Evolutionary conservation across 192 early-diverging fungal species (phyloP).

Genomic region (Diversispora eburnea): DNA sequence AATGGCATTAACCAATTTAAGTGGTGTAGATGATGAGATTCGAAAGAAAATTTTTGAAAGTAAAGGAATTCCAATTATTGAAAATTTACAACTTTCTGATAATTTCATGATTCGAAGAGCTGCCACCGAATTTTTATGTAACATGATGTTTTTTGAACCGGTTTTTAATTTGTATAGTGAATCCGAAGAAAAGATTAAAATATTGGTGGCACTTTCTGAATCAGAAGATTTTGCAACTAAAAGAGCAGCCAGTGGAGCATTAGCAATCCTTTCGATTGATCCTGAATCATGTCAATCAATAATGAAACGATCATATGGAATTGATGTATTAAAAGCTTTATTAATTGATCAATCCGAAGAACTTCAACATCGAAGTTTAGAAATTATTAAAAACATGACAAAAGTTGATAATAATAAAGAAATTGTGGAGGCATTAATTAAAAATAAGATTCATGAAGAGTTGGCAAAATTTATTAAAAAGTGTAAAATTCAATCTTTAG

Average conservation of each 20-base stretch:
- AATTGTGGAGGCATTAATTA: conserved; percentile 44
- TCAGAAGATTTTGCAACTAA: conserved; percentile 81
- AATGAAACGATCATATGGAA: conserved; percentile 49
- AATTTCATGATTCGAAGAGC: conserved; percentile 77
- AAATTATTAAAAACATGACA: conserved; percentile 68
- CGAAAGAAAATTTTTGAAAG: conserved; percentile 55
- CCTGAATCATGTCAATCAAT: conserved; percentile 57
- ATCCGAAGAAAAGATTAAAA: conserved; percentile 58
- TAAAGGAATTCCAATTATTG: conserved; percentile 66
- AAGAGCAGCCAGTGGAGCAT: conserved; percentile 78
- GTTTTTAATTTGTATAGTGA: conserved; percentile 79
- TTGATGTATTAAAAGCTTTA: conserved; percentile 52
- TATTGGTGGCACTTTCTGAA: conserved; percentile 83
- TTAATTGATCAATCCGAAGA: conserved; percentile 53
- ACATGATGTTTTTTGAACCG: conserved; percentile 79
- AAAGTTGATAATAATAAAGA: conserved; percentile 40
- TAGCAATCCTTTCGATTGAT: conserved; percentile 74
- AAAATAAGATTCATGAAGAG: conserved; percentile 41
- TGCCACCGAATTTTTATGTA: conserved; percentile 88
- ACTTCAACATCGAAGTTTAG: conserved; percentile 66
- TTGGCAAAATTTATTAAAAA: conserved; percentile 49
- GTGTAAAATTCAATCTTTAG: conserved; percentile 45
- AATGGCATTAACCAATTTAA: conserved; percentile 91
- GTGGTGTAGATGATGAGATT: conserved; percentile 67
- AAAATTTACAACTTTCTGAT: conserved; percentile 77